Evolutionary conservation across 495 filamentous ascomycete genomes (phyloP).

Genomic region (Eremomyces bilateralis): DNA sequence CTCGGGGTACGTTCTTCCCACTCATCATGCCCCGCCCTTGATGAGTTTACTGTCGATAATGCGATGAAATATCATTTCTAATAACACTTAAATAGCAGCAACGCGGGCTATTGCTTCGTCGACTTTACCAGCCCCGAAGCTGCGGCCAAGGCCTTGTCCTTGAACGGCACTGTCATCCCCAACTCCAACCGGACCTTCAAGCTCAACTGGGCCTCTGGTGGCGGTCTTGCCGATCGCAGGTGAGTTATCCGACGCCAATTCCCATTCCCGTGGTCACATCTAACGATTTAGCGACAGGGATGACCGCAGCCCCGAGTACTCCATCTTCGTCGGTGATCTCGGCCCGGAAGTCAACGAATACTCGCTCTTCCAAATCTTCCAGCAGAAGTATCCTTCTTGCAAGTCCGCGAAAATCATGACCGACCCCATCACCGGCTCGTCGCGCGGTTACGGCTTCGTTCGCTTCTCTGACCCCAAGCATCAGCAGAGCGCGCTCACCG

Average conservation of each 20-base stretch:
- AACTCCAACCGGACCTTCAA: conserved; percentile 94
- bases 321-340: conserved; percentile 94
- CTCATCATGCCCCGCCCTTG: conserved; percentile 2
- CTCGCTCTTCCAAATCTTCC: conserved; percentile 89
- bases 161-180: conserved; percentile 82
- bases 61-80: conserved; percentile 12
- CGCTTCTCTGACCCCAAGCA: conserved; percentile 87
- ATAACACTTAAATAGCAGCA: conserved; percentile 32
- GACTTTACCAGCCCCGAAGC: conserved; percentile 73
- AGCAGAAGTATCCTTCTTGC: conserved; percentile 86
- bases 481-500: conserved; percentile 79
- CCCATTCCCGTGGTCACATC: too few species aligned
- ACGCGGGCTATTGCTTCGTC: conserved; percentile 97
- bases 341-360: conserved; percentile 98
- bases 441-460: conserved; percentile 93
- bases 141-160: conserved; percentile 67
- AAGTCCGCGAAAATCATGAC: conserved; percentile 99
- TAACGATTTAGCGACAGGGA: conserved; percentile 36
- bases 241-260: conserved; percentile 24
- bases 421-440: conserved; percentile 93
- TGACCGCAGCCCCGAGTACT: conserved; percentile 87
- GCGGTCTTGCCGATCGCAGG: conserved; percentile 84
- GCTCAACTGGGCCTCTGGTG: conserved; percentile 97
- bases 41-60: conserved; percentile 28
- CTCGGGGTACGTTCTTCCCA: conserved; percentile 60